Conservation (phyloP, 176 grass and related monocot species). For the Triticum aestivum region IWGSC_CS_RefSeq_v2.1 NC_057807.1:397033716-397034215, state of each 20-base stretch:
- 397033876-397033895: constrained; percentile 49
- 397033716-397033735: constrained; percentile 66
- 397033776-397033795: constrained; percentile 58
- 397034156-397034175: constrained; percentile 56
- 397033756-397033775: constrained; percentile 78
- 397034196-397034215: constrained; percentile 65
- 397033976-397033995: neutral
- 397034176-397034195: constrained; percentile 48
- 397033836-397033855: constrained; percentile 41
- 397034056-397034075: constrained; percentile 50
- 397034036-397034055: constrained; percentile 72
- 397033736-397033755: constrained; percentile 61
- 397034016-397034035: constrained; percentile 54
- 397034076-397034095: constrained; percentile 48
- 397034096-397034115: constrained; percentile 49
- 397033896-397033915: constrained; percentile 62
- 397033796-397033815: constrained; percentile 60
- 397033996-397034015: constrained; percentile 5
- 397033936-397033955: constrained; percentile 67
- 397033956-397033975: neutral
- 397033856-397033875: constrained; percentile 31
- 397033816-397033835: constrained; percentile 55
- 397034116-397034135: constrained; percentile 78
- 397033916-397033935: constrained; percentile 51
- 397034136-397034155: constrained; percentile 57